phyloP scores from a whole-genome alignment of 139 green algal genomes.

The Pseudopediastrum boryanum region DNA sequence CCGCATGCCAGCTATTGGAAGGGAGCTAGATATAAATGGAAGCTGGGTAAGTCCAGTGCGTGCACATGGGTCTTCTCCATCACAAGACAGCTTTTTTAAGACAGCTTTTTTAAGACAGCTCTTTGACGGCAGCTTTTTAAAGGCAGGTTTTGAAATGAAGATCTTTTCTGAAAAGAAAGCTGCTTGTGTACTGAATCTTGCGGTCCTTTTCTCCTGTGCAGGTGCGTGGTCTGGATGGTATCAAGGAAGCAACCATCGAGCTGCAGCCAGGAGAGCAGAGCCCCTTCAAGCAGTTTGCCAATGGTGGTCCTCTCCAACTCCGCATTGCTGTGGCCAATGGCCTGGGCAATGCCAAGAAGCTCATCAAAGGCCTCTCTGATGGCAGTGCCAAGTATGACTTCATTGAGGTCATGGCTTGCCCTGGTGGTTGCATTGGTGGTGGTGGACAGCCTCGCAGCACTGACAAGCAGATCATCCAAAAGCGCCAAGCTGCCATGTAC shows the following conservation, averaged over 20 bases:
- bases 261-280: conserved; percentile 40
- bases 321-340: conserved; percentile 72
- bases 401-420: conserved; percentile 71
- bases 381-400: conserved; percentile 60
- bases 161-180: too few species aligned
- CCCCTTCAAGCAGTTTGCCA: conserved; percentile 37
- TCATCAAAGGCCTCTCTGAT: conserved; percentile 53
- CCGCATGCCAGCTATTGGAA: too few species aligned
- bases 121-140: too few species aligned
- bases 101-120: too few species aligned
- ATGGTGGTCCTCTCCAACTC: conserved; percentile 38
- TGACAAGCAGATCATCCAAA: conserved; percentile 63
- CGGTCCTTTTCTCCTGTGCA: conserved; percentile 2
- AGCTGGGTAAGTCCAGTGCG: too few species aligned
- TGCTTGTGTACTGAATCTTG: too few species aligned
- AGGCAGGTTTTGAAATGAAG: too few species aligned
- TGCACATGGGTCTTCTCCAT: too few species aligned
- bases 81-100: too few species aligned
- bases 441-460: conserved; percentile 67
- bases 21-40: too few species aligned
- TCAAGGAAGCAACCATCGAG: conserved; percentile 60
- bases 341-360: conserved; percentile 78
- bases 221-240: conserved; percentile 69
- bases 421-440: conserved; percentile 68
- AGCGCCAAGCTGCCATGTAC: conserved; percentile 63